Evolutionary conservation across 495 filamentous ascomycete genomes (phyloP).

Genomic region (Parachaetomium inaequale): DNA sequence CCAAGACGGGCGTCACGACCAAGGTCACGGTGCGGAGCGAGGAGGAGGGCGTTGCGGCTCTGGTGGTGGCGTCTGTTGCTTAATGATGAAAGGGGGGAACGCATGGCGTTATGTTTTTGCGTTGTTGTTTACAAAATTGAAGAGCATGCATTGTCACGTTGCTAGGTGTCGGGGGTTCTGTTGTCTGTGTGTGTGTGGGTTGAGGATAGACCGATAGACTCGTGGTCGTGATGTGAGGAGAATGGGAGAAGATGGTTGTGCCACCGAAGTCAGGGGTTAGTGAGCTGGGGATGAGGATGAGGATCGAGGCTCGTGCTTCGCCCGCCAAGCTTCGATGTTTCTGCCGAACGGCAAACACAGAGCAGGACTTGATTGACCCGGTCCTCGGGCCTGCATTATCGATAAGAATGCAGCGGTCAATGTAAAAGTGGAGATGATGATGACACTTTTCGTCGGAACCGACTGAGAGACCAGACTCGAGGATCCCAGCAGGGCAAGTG

Average conservation of each 20-base stretch:
- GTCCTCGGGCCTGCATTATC: neutral
- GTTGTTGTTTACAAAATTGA: slow-evolving; percentile 15
- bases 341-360: no score
- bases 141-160: slow-evolving; percentile 3
- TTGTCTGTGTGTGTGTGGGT: no score
- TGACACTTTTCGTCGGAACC: neutral
- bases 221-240: neutral
- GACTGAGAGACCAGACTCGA: neutral
- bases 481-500: neutral
- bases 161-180: slow-evolving; percentile 10
- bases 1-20: slow-evolving; percentile 87
- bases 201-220: slow-evolving; percentile 13
- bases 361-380: no score
- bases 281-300: neutral
- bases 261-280: neutral
- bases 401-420: neutral
- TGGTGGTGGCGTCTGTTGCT: slow-evolving; percentile 80
- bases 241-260: neutral
- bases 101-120: slow-evolving; percentile 26
- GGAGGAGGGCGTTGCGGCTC: slow-evolving; percentile 83
- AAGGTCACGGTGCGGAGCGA: slow-evolving; percentile 90
- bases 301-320: neutral
- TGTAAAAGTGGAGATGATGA: neutral
- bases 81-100: slow-evolving; percentile 50
- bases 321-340: neutral